phyloP scores from a whole-genome alignment of 23 red algal species.

The Cyanidiococcus yangmingshanensis region DNA sequence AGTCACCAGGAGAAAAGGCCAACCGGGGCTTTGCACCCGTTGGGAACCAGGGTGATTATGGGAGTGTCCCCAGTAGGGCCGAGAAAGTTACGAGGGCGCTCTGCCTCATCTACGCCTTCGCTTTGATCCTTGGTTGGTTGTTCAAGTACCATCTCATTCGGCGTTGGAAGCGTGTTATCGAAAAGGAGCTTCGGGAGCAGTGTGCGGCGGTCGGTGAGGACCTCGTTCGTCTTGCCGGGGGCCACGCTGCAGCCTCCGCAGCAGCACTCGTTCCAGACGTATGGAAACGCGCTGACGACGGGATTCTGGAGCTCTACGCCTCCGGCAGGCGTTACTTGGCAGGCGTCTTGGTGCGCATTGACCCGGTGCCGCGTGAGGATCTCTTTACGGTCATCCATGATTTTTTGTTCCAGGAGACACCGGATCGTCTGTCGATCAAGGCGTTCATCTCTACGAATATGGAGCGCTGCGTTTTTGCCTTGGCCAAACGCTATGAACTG shows the following conservation, averaged over 20 bases:
- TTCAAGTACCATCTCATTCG: not conserved
- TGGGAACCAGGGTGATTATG: too few relatives aligned
- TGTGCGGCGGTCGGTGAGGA: conserved; percentile 17
- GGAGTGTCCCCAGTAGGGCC: too few relatives aligned
- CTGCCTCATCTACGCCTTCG: not conserved
- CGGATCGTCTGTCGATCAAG: conserved; percentile 15
- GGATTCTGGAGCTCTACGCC: not conserved
- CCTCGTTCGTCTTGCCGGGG: not conserved
- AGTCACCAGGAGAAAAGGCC: too few relatives aligned
- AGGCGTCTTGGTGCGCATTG: not conserved
- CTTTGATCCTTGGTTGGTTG: not conserved
- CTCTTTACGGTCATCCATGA: not conserved
- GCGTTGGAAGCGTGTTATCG: conserved; percentile 3
- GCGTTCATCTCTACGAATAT: not conserved
- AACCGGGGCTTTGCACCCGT: too few relatives aligned
- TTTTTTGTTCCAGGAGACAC: not conserved
- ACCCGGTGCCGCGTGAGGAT: not conserved
- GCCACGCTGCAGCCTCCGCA: not conserved
- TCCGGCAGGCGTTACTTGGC: not conserved
- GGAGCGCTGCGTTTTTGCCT: conserved; percentile 10
- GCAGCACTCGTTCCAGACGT: not conserved
- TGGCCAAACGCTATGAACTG: conserved; percentile 1
- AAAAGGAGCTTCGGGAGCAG: not conserved
- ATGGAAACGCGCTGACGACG: not conserved
- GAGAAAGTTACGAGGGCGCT: not conserved